Evolutionary conservation across 2,329 filamentous ascomycete genomes (phyloP), one percentile per base, ranked within the genome.

Genomic region (Colletotrichum euphorbiae): DNA sequence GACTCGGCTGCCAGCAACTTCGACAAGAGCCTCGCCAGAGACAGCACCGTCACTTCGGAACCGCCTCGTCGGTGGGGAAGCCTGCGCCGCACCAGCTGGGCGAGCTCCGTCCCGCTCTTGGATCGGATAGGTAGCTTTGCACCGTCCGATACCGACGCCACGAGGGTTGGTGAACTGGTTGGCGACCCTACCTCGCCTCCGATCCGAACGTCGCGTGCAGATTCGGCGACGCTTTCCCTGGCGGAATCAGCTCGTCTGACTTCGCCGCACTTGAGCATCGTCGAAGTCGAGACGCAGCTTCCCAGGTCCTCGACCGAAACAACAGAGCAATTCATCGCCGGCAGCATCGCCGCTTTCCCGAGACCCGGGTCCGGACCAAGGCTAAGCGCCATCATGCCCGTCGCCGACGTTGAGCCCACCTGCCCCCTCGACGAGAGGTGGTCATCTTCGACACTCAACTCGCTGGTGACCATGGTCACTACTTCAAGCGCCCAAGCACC

Each of bases 371-470:
- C 56, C 9, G 45, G 45, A n/a, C 70, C 72, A 12, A 76, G 74
- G 5, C 72, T 82, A 21, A 77, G 75, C 28, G 73, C 77, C 38
- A 77, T 84, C 46, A 80, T 83, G 75, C 79, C 81, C 3, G 78
- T 82, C 2, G 75, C 75, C 13, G 74, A 80, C 24, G 71, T 81
- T n/a, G 69, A 78, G 21, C 80, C 69, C 4, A 56, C 46, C 13
- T 7, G 45, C 9, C 45, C 56, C 1, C 7, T 42, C 13, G 68
- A 65, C 12, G 68, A 71, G 48, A 60, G 68, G 36, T 70, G 70
- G 64, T 71, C 70, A 13, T 63, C 56, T 24, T 68, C 70, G 3
- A 69, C 70, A 11, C 56, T 69, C 28, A 63, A 63, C 21, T 68
- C 64, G 15, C 64, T 63, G 3, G 50, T 57, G 33, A 65, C 65